These are phyloP conservation scores for Blastobotrys persicus DNA, from an alignment of 1,139 yeast species.

Conservation along the genomic window DNA sequence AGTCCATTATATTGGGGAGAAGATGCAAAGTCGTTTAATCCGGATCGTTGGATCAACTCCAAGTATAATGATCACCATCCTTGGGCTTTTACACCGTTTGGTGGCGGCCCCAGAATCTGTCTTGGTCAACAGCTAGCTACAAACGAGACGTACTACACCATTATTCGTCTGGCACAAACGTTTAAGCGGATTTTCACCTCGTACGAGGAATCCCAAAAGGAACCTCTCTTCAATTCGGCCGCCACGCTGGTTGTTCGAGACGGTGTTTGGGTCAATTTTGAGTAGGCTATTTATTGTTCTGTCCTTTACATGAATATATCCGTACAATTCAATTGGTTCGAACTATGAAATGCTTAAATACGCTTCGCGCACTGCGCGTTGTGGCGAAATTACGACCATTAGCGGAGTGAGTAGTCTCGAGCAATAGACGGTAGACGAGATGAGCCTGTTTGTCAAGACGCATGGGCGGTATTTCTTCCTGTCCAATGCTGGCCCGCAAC, in stretches of 20 bases:
- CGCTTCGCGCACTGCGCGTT: not conserved
- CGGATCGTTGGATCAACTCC: conserved; percentile 48
- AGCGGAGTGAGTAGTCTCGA: not conserved
- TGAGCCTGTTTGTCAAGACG: conserved; percentile 6
- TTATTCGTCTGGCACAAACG: conserved; percentile 42
- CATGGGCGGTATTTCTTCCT: conserved; percentile 13
- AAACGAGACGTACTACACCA: conserved; percentile 50
- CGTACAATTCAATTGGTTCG: too few species aligned
- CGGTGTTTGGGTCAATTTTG: conserved; percentile 5
- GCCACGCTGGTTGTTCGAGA: conserved; percentile 1
- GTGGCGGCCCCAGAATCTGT: conserved; percentile 57
- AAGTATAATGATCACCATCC: conserved; percentile 22
- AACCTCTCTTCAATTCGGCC: conserved; percentile 7
- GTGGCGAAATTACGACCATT: not conserved
- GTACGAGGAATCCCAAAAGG: conserved; percentile 5
- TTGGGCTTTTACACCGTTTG: conserved; percentile 52
- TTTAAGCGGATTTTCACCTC: conserved; percentile 23
- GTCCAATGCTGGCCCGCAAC: conserved; percentile 6
- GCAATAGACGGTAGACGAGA: not conserved
- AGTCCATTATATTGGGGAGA: conserved; percentile 45
- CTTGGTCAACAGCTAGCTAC: conserved; percentile 55
- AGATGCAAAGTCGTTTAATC: conserved; percentile 48
- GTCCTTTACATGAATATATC: not conserved
- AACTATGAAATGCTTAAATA: too few species aligned
- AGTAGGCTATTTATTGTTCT: conserved; percentile 7